Base-by-base conservation (phyloP, 352 stramenopile genomes). In the Phytophthora agathidicida region DNA sequence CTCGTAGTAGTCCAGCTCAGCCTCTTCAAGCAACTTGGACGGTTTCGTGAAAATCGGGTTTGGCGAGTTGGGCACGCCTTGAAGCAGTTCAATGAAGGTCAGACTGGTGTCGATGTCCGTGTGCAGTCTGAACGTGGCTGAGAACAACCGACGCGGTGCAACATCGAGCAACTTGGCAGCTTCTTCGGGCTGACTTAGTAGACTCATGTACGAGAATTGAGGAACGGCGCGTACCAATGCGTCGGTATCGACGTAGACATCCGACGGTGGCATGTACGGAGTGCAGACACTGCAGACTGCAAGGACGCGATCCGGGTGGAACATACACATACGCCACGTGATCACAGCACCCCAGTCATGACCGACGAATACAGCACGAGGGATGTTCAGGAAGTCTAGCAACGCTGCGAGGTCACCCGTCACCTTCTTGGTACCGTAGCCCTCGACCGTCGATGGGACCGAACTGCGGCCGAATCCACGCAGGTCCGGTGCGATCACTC, bases 291-390 rank as follows among this genome's bases (percentile, higher is more conserved):
- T 59, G 14, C 65, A 77, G 1, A 76, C 72, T 0, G 70, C 77
- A 22, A 77, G 24, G n/a, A 89, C 75, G 0, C 83, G 75, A 10
- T 75, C 26, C 31, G 77, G 74, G 56, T 89, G 68, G 75, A 83
- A 88, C 35, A 87, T 60, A 16, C 73, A 80, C 75, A 92, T 86
- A 56, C 68, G 75, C 72, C 75, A 91, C n/a, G 77, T 65, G 24
- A 80, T 73, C 3, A 46, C 62, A 26, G 60, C 81, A 16, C 81
- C 81, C 81, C 81, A 91, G 57, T 91, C 81, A 44, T 91, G 78
- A 9, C 81, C 81, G 30, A 89, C 74, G 33, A 89, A 80, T 36
- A 90, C 80, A 3, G 75, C 74, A 30, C 86, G 79, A 32, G 83
- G 63, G 19, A 90, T 71, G 13, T 85, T 64, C 10, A 92, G 43